Conservation (phyloP, 2,329 filamentous ascomycete genomes). For the Ceratocystis lukuohia region DNA sequence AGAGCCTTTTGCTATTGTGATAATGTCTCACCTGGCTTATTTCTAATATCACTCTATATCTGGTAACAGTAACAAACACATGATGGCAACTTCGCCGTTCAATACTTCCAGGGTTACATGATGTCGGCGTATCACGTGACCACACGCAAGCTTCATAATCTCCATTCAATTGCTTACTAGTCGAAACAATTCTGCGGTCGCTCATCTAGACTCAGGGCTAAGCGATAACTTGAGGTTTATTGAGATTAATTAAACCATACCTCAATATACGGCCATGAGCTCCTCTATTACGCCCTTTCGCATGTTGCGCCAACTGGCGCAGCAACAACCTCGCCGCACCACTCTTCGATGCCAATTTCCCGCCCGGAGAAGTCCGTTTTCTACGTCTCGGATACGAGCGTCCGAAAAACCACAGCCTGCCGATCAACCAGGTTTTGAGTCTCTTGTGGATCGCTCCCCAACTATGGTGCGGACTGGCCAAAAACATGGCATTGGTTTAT, state of each 20-base stretch:
- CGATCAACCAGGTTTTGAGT: slow-evolving; percentile 69
- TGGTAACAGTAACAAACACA: too few species aligned
- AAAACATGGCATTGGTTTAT: slow-evolving; percentile 63
- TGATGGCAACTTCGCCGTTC: too few species aligned
- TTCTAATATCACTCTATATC: too few species aligned
- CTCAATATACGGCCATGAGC: neutral
- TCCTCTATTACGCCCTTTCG: neutral
- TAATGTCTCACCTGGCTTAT: too few species aligned
- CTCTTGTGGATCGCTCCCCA: slow-evolving; percentile 70
- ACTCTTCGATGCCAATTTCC: neutral
- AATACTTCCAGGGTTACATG: too few species aligned
- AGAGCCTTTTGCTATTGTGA: too few species aligned
- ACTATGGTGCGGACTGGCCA: slow-evolving; percentile 62
- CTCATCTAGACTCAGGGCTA: neutral
- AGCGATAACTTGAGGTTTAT: neutral
- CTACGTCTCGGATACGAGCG: slow-evolving; percentile 18
- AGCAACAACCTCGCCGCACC: slow-evolving; percentile 11
- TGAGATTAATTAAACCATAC: neutral
- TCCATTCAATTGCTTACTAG: neutral
- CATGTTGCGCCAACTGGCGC: slow-evolving; percentile 15
- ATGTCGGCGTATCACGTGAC: neutral
- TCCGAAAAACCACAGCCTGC: slow-evolving; percentile 36
- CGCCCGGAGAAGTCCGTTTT: slow-evolving; percentile 9
- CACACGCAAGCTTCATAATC: neutral
- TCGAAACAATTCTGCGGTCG: neutral